phyloP scores from a whole-genome alignment of 495 filamentous ascomycete species.

The Melanomma pulvis-pyrius region DNA sequence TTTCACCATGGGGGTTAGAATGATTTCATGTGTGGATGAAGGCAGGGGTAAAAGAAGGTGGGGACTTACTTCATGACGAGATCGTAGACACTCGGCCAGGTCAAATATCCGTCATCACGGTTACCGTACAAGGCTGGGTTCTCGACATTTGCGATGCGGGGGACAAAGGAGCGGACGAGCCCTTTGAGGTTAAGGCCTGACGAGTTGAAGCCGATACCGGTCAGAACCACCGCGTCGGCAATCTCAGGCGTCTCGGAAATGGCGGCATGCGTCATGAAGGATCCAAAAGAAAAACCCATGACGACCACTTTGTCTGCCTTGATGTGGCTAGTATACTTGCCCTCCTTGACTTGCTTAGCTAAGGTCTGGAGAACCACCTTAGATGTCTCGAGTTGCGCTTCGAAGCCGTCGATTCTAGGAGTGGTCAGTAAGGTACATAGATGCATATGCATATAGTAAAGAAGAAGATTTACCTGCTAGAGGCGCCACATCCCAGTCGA shows the following conservation, averaged over 20 bases:
- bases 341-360: conserved; percentile 34
- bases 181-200: conserved; percentile 33
- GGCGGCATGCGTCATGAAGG: conserved; percentile 29
- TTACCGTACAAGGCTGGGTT: conserved; percentile 25
- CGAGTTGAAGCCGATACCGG: conserved; percentile 37
- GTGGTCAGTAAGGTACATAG: neutral
- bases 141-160: conserved; percentile 22
- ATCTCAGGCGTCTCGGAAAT: conserved; percentile 30
- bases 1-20: neutral
- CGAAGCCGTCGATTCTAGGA: conserved; percentile 19
- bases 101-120: conserved; percentile 41
- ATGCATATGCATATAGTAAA: neutral
- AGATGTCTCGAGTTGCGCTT: conserved; percentile 18
- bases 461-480: conserved; percentile 16
- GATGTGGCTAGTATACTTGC: conserved; percentile 36
- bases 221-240: conserved; percentile 43
- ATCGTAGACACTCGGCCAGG: conserved; percentile 29
- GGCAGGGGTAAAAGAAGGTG: neutral
- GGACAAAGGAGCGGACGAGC: conserved; percentile 23
- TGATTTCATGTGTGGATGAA: neutral
- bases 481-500: conserved; percentile 32
- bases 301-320: conserved; percentile 23
- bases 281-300: conserved; percentile 37
- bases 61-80: conserved; percentile 34
- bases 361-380: conserved; percentile 37